A percentile compares a stretch with the other conserved stretches of the same genome.
phyloP scores from a whole-genome alignment of 306 rosid genomes.

The Lathyrus sativus region DNA sequence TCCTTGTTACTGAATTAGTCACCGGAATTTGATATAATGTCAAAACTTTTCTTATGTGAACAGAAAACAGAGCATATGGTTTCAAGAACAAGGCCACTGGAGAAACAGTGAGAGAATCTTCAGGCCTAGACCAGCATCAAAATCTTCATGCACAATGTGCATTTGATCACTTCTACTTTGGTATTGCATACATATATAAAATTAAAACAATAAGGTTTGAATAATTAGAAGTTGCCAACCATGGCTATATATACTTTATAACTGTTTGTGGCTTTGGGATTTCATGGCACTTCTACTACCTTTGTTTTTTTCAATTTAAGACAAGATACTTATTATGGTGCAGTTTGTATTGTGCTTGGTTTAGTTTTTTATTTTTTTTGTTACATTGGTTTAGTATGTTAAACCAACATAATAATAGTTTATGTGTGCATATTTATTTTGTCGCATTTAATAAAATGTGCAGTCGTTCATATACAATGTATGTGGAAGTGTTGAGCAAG shows the following conservation, averaged over 20 bases:
- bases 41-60: constrained; percentile 11
- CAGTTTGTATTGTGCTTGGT: constrained; percentile 27
- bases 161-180: constrained; percentile 12
- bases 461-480: no score
- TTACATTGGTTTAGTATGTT: no score
- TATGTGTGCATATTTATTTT: no score
- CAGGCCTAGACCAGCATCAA: constrained; percentile 1
- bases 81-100: constrained; percentile 50
- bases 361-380: no score
- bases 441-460: no score
- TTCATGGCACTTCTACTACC: constrained; percentile 14
- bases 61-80: constrained; percentile 86
- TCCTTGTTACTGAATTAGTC: background rate
- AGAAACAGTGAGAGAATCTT: constrained; percentile 41
- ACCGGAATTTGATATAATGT: background rate
- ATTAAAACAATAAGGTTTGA: constrained; percentile 6
- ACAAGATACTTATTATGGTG: background rate
- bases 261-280: constrained; percentile 31
- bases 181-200: constrained; percentile 2
- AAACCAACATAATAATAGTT: no score
- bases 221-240: background rate
- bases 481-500: no score
- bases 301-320: background rate
- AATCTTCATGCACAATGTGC: constrained; percentile 31
- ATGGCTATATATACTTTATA: background rate